Percentiles rank a stretch among this genome's conserved stretches.
phyloP scores from a whole-genome alignment of 1,284 basidiomycete genomes.

The Abortiporus biennis region DNA sequence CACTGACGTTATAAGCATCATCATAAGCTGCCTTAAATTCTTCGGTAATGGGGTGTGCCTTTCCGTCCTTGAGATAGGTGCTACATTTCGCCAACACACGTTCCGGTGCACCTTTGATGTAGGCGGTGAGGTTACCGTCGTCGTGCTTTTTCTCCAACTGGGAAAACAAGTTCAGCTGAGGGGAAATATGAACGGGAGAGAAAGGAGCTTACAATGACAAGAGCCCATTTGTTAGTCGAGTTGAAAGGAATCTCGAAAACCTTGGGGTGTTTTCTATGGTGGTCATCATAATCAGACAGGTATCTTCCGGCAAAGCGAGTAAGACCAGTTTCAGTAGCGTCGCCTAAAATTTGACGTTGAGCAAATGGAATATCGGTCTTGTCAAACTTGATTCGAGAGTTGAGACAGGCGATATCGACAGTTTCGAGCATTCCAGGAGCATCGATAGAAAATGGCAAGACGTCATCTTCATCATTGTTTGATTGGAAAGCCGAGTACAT shows the following conservation, averaged over 20 bases:
- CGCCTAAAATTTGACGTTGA: conserved; percentile 57
- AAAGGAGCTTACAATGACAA: conserved; percentile 61
- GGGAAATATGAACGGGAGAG: conserved; percentile 9
- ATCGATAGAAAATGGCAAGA: conserved; percentile 40
- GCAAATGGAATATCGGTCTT: conserved; percentile 56
- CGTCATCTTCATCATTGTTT: conserved; percentile 57
- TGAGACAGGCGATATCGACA: conserved; percentile 56
- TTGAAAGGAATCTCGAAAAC: conserved; percentile 71
- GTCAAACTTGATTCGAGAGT: conserved; percentile 67
- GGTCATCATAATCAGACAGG: conserved; percentile 46
- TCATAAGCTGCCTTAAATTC: conserved; percentile 50
- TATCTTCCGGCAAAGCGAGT: conserved; percentile 58
- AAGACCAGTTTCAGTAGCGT: conserved; percentile 66
- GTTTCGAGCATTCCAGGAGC: conserved; percentile 56
- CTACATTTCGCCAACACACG: conserved; percentile 59
- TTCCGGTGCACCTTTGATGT: conserved; percentile 66
- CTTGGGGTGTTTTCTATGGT: conserved; percentile 45
- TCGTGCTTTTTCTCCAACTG: conserved; percentile 51
- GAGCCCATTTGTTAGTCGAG: conserved; percentile 66
- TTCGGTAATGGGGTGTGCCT: conserved; percentile 42
- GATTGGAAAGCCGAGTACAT: conserved; percentile 66
- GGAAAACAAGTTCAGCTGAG: background rate
- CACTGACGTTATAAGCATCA: conserved; percentile 51
- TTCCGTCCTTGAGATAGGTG: conserved; percentile 50
- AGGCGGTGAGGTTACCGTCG: conserved; percentile 41